Base-by-base conservation (phyloP, 768 basidiomycete genomes). In the Macrolepiota albuminosa region DNA sequence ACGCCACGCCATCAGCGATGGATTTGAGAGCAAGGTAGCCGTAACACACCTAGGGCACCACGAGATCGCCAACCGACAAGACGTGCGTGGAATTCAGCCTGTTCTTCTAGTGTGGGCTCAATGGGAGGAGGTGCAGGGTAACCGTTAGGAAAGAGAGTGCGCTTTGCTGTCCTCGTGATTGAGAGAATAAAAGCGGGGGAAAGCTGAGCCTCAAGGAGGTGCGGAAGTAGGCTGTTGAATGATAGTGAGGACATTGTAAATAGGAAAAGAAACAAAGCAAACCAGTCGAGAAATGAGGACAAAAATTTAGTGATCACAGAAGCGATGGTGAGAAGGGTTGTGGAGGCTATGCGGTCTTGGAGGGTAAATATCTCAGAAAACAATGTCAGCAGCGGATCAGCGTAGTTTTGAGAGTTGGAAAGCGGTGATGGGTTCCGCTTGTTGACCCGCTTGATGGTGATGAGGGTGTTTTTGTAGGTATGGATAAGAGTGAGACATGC, bases 131-230 rank as follows among this genome's bases (percentile, higher is more conserved):
- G 84, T 0, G 82, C 90, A 1, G 93, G 94, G 73, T 92, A 93
- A 14, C 96, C 95, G 62, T 86, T 86, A 4, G 96, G 95, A 69
- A 96, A 98, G 31, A 98, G 78, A 8, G 87, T 81, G 9, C 80
- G 80, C 66, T 91, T 92, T 14, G 85, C 73, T 5, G 79, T 68
- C 40, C 83, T 81, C 40, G 86, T 75, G 31, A 81, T 70, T 36
- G 75, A 76, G 21, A 87, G 77, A 29, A 91, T 70, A 53, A 82
- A 80, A 5, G 75, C 61, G 6, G 83, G 75, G 1, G 84, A 76
- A 58, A 89, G 73, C 21, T 80, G 72, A 0, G 76, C 76, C 62
- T 80, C 78, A 51, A 97, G 73, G 52, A 91, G 66, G 67, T 89
- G 82, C 0, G 86, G 87, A 31, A 95, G 75, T 61, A 94, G 78